Percentiles rank a stretch among this genome's conserved stretches.
Evolutionary conservation across 345 rosid species (phyloP).

Genomic region (Corchorus capsularis): DNA sequence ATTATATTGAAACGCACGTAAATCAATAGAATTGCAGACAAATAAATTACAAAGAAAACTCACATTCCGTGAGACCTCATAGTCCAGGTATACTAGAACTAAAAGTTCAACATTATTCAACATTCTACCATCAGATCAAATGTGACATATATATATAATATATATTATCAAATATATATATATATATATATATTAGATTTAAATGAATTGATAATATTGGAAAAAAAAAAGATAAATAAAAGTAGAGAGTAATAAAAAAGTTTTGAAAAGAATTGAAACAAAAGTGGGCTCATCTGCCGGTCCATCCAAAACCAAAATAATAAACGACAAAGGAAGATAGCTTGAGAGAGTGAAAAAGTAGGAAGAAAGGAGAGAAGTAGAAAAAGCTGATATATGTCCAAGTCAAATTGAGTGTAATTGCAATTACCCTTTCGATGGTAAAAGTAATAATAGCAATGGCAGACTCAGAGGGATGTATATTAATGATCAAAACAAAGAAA

Average conservation of each 20-base stretch:
- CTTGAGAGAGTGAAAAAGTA: constrained; percentile 9
- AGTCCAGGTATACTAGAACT: too few relatives aligned
- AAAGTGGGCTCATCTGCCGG: background rate
- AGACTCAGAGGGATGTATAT: constrained; percentile 17
- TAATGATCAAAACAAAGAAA: constrained; percentile 40
- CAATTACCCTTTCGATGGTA: constrained; percentile 40
- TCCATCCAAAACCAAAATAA: background rate
- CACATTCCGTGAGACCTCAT: too few relatives aligned
- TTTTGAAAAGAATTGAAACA: background rate
- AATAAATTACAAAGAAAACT: too few relatives aligned
- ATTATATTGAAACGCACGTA: too few relatives aligned
- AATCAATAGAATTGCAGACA: too few relatives aligned
- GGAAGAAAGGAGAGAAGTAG: background rate
- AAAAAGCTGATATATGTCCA: constrained; percentile 8
- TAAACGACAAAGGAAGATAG: too few relatives aligned
- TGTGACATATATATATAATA: too few relatives aligned
- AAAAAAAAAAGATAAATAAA: too few relatives aligned
- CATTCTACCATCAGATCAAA: too few relatives aligned
- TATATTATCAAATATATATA: too few relatives aligned
- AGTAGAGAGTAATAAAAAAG: background rate
- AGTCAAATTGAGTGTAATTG: constrained; percentile 46
- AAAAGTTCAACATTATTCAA: too few relatives aligned
- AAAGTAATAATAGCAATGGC: constrained; percentile 27
- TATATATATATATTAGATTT: background rate
- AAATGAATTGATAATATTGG: background rate